These are phyloP conservation scores for Sequoia sempervirens DNA, from an alignment of 75 land plant species.

Conservation along the genomic window DNA sequence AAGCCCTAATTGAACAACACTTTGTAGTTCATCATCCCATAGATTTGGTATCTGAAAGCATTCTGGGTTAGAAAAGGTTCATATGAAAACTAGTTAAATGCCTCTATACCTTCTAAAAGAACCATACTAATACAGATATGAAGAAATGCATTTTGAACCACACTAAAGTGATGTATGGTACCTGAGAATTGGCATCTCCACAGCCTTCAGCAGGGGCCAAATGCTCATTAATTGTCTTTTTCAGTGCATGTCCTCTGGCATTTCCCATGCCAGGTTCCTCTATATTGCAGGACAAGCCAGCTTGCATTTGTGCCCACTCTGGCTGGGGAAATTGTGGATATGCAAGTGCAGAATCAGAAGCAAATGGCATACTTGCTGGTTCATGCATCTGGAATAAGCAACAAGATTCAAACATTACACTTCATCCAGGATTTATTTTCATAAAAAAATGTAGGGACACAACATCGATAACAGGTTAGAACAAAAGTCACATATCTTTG, in stretches of 20 bases:
- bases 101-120: not conserved
- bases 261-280: slow-evolving; percentile 7
- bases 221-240: not conserved
- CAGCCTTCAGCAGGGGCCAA: slow-evolving; percentile 14
- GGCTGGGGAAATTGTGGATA: slow-evolving; percentile 25
- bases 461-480: not conserved
- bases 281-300: slow-evolving; percentile 4
- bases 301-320: slow-evolving; percentile 11
- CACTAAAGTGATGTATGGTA: slow-evolving; percentile 1
- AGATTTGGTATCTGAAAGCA: slow-evolving; percentile 23
- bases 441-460: not conserved
- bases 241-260: not conserved
- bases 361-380: slow-evolving; percentile 17
- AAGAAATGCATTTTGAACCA: not conserved
- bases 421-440: not conserved
- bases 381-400: slow-evolving; percentile 23
- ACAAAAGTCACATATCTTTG: not conserved
- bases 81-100: not conserved
- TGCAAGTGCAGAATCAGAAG: slow-evolving; percentile 22
- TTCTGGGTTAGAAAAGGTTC: not conserved
- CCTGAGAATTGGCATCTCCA: slow-evolving; percentile 27
- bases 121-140: not conserved
- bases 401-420: not conserved
- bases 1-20: slow-evolving; percentile 29
- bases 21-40: slow-evolving; percentile 38